Conservation (phyloP, 208 protist species). For the Trypanosomatidae sp. region DNA sequence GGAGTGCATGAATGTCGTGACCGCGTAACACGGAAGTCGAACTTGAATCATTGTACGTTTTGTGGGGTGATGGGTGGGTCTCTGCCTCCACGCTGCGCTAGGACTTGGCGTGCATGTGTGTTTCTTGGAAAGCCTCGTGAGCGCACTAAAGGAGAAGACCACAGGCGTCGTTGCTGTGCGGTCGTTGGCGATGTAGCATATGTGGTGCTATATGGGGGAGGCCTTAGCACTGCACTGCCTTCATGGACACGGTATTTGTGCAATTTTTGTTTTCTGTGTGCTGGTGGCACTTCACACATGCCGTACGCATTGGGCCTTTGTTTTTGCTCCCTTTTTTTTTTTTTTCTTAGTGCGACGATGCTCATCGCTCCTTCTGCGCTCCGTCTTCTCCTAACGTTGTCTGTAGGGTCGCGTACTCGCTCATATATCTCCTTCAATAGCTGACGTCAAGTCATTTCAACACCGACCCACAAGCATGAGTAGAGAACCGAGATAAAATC, state of each 20-base stretch:
- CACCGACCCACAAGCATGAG: background rate
- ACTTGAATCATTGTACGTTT: background rate
- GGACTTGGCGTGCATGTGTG: background rate
- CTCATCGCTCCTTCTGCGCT: conserved; percentile 7
- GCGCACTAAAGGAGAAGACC: background rate
- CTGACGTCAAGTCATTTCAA: background rate
- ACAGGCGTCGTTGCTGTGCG: background rate
- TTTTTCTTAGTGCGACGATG: background rate
- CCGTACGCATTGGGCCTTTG: background rate
- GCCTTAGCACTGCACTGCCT: background rate
- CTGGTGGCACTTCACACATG: background rate
- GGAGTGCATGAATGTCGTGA: background rate
- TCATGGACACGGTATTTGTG: background rate
- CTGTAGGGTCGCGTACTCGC: background rate
- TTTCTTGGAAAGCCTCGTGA: background rate
- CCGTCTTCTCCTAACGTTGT: conserved; percentile 2
- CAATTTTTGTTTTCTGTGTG: background rate
- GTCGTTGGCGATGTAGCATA: background rate
- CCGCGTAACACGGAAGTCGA: background rate
- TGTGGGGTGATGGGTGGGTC: background rate
- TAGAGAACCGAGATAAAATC: background rate
- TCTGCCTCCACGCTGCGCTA: background rate
- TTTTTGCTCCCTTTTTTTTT: background rate
- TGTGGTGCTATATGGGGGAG: background rate
- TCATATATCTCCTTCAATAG: background rate